Conservation (phyloP, 495 filamentous ascomycete genomes). For the Xanthoparmelia taractica region DNA sequence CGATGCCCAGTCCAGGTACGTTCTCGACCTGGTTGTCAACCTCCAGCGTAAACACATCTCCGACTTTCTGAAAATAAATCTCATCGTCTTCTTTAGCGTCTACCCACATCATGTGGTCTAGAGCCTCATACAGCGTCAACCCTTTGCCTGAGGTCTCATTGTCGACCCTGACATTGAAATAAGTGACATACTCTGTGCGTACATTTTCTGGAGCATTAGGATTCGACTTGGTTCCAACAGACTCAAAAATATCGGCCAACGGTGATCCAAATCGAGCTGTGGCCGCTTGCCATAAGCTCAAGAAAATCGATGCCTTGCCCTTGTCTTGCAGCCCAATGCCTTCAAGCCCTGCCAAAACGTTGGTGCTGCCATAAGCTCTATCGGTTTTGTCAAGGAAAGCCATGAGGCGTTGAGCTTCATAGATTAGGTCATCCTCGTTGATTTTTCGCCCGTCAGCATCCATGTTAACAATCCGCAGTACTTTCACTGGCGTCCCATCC, state of each 20-base stretch:
- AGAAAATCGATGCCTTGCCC: slow-evolving; percentile 24
- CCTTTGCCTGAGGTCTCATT: slow-evolving; percentile 33
- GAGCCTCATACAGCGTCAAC: slow-evolving; percentile 62
- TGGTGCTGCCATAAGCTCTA: slow-evolving; percentile 73
- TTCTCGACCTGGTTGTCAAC: slow-evolving; percentile 41
- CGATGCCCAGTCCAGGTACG: slow-evolving; percentile 47
- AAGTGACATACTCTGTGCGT: slow-evolving; percentile 35
- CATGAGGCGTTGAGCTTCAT: slow-evolving; percentile 64
- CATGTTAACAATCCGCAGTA: slow-evolving; percentile 50
- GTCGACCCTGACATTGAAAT: slow-evolving; percentile 37
- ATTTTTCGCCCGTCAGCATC: slow-evolving; percentile 34
- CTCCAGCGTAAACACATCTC: slow-evolving; percentile 62
- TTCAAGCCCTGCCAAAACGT: slow-evolving; percentile 46
- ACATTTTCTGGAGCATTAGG: slow-evolving; percentile 32
- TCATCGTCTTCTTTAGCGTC: slow-evolving; percentile 47
- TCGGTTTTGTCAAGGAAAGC: slow-evolving; percentile 75
- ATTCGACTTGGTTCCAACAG: slow-evolving; percentile 14
- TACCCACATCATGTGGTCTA: slow-evolving; percentile 61
- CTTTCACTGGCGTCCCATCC: slow-evolving; percentile 60
- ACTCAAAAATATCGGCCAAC: slow-evolving; percentile 22
- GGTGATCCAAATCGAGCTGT: slow-evolving; percentile 30
- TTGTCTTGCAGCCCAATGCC: slow-evolving; percentile 27
- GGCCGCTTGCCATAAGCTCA: slow-evolving; percentile 24
- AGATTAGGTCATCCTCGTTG: slow-evolving; percentile 43
- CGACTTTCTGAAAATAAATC: slow-evolving; percentile 47